phyloP scores from a whole-genome alignment of 768 basidiomycete species.

The Trametopsis cervina region DNA sequence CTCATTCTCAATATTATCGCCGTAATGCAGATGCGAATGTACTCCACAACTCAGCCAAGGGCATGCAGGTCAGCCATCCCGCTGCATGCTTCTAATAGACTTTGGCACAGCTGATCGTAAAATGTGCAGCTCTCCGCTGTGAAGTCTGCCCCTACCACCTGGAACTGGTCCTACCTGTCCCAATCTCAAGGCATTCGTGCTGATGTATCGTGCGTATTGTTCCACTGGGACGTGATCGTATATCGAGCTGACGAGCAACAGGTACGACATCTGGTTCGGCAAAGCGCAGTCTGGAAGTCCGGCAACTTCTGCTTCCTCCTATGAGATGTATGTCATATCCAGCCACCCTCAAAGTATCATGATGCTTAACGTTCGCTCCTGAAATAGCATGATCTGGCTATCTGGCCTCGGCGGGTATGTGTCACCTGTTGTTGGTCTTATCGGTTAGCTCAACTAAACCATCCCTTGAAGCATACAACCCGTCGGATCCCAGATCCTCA shows the following conservation, averaged over 20 bases:
- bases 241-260: constrained; percentile 13
- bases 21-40: constrained; percentile 46
- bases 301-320: constrained; percentile 41
- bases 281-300: constrained; percentile 34
- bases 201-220: constrained; percentile 40
- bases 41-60: constrained; percentile 36
- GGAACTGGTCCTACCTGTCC: constrained; percentile 43
- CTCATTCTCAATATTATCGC: not conserved
- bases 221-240: not conserved
- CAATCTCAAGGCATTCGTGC: constrained; percentile 41
- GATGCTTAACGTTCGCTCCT: not conserved
- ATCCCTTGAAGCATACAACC: constrained; percentile 39
- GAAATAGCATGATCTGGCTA: constrained; percentile 51
- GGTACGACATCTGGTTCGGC: constrained; percentile 53
- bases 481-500: constrained; percentile 40
- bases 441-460: not conserved
- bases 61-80: constrained; percentile 32
- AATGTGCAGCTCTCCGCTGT: constrained; percentile 32
- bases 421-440: not conserved
- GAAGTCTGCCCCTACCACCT: constrained; percentile 39
- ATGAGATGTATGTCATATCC: constrained; percentile 40
- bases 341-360: not conserved
- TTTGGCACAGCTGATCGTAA: not conserved
- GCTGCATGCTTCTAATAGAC: not conserved
- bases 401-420: constrained; percentile 47